Conservation (phyloP, 352 stramenopile genomes). For the Globisporangium cylindrosporum region DNA sequence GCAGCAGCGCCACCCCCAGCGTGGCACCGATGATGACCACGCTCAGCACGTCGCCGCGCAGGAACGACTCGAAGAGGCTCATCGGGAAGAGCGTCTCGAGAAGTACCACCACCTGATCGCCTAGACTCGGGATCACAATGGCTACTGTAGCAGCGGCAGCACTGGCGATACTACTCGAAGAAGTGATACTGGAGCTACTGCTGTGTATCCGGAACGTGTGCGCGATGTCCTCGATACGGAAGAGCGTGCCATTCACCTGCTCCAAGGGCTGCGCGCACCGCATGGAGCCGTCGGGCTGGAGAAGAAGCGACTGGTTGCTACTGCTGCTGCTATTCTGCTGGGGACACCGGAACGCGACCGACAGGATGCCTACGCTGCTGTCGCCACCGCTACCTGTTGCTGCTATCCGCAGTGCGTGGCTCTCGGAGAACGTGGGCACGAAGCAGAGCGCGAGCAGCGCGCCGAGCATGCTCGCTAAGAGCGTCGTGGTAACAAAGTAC, state of each 20-base stretch:
- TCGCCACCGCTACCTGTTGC: conserved; percentile 4
- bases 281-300: conserved; percentile 38
- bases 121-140: conserved; percentile 19
- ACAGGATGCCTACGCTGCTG: conserved; percentile 15
- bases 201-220: conserved; percentile 25
- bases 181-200: neutral
- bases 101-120: conserved; percentile 27
- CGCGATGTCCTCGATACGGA: conserved; percentile 45
- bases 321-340: neutral
- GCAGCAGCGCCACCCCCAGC: conserved; percentile 30
- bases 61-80: conserved; percentile 25
- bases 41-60: conserved; percentile 34
- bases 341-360: conserved; percentile 24
- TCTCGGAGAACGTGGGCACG: conserved; percentile 31
- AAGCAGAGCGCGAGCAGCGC: conserved; percentile 40
- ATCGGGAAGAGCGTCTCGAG: conserved; percentile 32
- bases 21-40: conserved; percentile 31
- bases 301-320: conserved; percentile 21
- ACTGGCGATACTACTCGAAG: neutral
- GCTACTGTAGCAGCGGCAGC: conserved; percentile 10
- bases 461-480: conserved; percentile 48
- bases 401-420: conserved; percentile 21
- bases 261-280: conserved; percentile 20
- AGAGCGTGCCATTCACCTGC: conserved; percentile 35
- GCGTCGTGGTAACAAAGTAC: conserved; percentile 35